These are phyloP conservation scores for Pleurotus platypus DNA, from an alignment of 768 basidiomycete genomes.

Conservation along the genomic window DNA sequence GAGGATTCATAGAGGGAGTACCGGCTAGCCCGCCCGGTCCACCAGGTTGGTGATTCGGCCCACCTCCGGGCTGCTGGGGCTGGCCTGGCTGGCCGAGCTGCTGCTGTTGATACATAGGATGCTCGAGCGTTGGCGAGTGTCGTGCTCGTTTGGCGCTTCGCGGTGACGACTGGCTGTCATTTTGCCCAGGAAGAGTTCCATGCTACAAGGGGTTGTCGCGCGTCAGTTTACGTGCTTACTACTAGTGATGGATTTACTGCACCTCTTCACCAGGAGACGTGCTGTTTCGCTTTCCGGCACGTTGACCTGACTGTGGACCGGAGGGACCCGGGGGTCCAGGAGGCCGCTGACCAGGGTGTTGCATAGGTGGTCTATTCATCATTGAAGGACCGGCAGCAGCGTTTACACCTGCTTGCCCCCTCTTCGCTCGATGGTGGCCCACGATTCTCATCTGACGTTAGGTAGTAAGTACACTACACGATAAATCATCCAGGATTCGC, in stretches of 20 bases:
- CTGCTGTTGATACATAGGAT: slow-evolving; percentile 23
- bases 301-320: slow-evolving; percentile 25
- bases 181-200: slow-evolving; percentile 36
- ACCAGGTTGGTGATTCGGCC: slow-evolving; percentile 23
- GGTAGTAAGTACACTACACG: neutral
- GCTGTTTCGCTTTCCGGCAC: slow-evolving; percentile 48
- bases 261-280: slow-evolving; percentile 66
- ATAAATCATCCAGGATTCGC: neutral
- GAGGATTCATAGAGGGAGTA: slow-evolving; percentile 3
- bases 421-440: neutral
- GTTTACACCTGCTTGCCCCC: neutral
- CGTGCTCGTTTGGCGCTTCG: slow-evolving; percentile 53
- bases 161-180: slow-evolving; percentile 45
- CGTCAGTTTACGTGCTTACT: too few relatives aligned
- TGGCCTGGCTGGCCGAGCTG: slow-evolving; percentile 18
- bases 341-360: slow-evolving; percentile 14
- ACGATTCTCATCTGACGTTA: neutral
- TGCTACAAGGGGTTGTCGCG: slow-evolving; percentile 27
- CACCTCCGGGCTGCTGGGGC: slow-evolving; percentile 14
- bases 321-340: slow-evolving; percentile 16
- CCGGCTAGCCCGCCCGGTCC: slow-evolving; percentile 16
- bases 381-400: neutral
- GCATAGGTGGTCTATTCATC: slow-evolving; percentile 18
- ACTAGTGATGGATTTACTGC: neutral
- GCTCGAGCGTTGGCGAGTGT: slow-evolving; percentile 38